A percentile compares a stretch with the other conserved stretches of the same genome.
Conservation (phyloP, 805 yeast species). For the Ogataea trehalophila region DNA sequence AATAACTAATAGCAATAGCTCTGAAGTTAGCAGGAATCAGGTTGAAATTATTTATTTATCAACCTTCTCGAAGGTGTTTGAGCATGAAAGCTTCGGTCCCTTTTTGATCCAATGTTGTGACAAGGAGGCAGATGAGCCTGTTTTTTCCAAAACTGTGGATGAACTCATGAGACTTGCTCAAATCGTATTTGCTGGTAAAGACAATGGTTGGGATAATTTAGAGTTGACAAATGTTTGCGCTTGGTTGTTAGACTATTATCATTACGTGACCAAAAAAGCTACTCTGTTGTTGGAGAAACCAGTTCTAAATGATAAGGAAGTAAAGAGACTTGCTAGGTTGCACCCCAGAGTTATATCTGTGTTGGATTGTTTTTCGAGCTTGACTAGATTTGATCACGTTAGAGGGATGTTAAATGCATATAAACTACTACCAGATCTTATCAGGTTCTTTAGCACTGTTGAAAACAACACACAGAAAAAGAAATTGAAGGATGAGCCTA, state of each 20-base stretch:
- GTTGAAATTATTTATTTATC: conserved; percentile 20
- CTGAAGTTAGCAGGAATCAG: conserved; percentile 12
- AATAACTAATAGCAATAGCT: conserved; percentile 5
- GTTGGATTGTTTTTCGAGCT: conserved; percentile 39
- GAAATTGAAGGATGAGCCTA: conserved; percentile 28
- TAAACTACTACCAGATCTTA: conserved; percentile 31
- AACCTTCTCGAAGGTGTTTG: conserved; percentile 19
- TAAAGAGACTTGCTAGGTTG: conserved; percentile 6
- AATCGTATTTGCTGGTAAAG: conserved; percentile 34
- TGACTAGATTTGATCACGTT: conserved; percentile 37
- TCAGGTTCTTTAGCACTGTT: conserved; percentile 34
- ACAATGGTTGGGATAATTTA: conserved; percentile 35
- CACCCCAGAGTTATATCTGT: conserved; percentile 20
- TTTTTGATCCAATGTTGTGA: conserved; percentile 13
- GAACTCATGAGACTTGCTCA: conserved; percentile 29
- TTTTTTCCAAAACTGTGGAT: conserved; percentile 2
- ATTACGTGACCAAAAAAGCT: conserved; percentile 15
- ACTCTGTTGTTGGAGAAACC: conserved; percentile 14
- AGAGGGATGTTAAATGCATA: conserved; percentile 39
- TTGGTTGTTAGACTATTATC: conserved; percentile 36
- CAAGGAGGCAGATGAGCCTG: background rate
- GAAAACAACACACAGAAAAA: conserved; percentile 37
- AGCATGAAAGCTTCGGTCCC: conserved; percentile 31
- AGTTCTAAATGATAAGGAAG: background rate
- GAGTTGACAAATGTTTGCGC: conserved; percentile 35